Evolutionary conservation across 2,329 filamentous ascomycete genomes (phyloP), one percentile per base, ranked within the genome.

Genomic region (Exophiala xenobiotica): DNA sequence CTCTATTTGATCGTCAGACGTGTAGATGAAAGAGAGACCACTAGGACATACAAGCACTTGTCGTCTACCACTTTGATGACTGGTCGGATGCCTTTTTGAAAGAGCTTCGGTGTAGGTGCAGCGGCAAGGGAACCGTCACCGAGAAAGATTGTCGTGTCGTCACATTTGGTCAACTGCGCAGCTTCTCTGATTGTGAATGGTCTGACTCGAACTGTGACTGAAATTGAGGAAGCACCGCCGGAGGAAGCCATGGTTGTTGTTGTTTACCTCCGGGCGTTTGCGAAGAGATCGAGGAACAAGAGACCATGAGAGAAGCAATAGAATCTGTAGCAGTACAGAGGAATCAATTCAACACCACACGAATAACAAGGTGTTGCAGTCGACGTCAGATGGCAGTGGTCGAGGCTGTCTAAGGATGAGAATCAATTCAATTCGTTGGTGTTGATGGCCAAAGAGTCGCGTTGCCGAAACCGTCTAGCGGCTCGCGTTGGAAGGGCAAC

Each of bases 31-130:
- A n/a, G n/a, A n/a, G n/a, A n/a, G n/a, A n/a, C n/a, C n/a, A n/a
- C n/a, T n/a, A n/a, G n/a, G n/a, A n/a, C 89, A 62, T 80, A 97
- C 93, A 99, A 75, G 75, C 93, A 97, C 65, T 88, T 88, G 67
- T 96, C 91, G 67, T 99, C 95, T 46, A 99, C 81, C 16, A 99
- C 91, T 72, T 96, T 97, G 73, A 99, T 88, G 46, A 99, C 90
- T 1, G 89, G 85, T 63, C 91, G 81, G 50, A 99, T 84, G 6
- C 95, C 93, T 64, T 91, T 90, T 62, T 88, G 84, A 55, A 86
- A 83, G 24, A 96, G 79, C 67, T 92, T 95, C 0, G 91, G 91
- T 1, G 89, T 81, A 0, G 92, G 90, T 11, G 81, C 85, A 39
- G 83, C 87, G n/a, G 93, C 93, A 50, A 99, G 78, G 14, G 92